Percentiles rank a stretch among this genome's conserved stretches.
These are phyloP conservation scores for Gynostemma pentaphyllum DNA, from an alignment of 306 rosid species.

Conservation along the genomic window DNA sequence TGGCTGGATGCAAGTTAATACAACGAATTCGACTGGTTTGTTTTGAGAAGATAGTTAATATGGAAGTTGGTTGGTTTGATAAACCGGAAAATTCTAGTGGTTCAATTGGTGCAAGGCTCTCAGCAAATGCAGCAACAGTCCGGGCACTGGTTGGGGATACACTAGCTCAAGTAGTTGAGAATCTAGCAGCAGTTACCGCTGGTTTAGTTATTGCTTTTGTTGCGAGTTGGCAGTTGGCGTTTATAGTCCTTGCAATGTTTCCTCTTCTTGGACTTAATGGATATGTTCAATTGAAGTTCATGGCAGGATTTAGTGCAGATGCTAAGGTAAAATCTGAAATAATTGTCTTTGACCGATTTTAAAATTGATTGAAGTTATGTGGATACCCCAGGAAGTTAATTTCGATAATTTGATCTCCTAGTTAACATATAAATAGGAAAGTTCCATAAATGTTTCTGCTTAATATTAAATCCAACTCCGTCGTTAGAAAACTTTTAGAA, in stretches of 20 bases:
- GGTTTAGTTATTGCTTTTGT: slow-evolving; percentile 33
- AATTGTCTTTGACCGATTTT: background rate
- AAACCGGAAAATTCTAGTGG: slow-evolving; percentile 35
- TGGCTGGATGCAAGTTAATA: too few relatives aligned
- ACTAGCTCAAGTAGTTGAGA: slow-evolving; percentile 40
- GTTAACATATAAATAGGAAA: too few relatives aligned
- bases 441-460: background rate
- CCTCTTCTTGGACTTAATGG: slow-evolving; percentile 33
- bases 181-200: slow-evolving; percentile 25
- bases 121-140: slow-evolving; percentile 45
- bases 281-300: slow-evolving; percentile 24
- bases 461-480: background rate
- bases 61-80: slow-evolving; percentile 35
- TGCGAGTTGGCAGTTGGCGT: slow-evolving; percentile 40
- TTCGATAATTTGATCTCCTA: too few relatives aligned
- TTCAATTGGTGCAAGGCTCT: too few relatives aligned
- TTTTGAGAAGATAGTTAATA: slow-evolving; percentile 37
- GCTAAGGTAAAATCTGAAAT: slow-evolving; percentile 32
- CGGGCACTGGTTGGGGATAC: slow-evolving; percentile 51
- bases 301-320: slow-evolving; percentile 40
- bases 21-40: slow-evolving; percentile 29
- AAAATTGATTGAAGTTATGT: too few relatives aligned
- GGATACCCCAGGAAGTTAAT: too few relatives aligned
- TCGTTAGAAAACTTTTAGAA: too few relatives aligned
- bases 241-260: slow-evolving; percentile 31